Evolutionary conservation across 352 stramenopile species (phyloP).

Genomic region (Pythium diclinum): DNA sequence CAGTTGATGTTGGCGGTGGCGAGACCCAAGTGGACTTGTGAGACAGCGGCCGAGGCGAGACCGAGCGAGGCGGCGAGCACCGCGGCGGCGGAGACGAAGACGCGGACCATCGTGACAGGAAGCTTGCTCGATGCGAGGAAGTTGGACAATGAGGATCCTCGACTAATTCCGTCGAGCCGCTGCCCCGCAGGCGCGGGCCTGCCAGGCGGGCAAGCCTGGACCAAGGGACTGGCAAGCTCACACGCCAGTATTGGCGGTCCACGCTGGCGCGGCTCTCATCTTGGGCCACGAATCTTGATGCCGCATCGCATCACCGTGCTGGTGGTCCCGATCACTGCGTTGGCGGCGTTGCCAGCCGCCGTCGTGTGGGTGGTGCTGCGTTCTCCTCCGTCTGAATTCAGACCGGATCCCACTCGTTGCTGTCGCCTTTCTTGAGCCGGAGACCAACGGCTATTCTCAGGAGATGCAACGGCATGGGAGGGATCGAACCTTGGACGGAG

Average conservation of each 20-base stretch:
- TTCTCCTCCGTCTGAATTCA: not conserved
- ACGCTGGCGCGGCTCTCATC: not conserved
- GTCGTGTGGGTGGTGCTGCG: too few species aligned
- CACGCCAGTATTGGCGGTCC: not conserved
- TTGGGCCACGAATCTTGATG: too few species aligned
- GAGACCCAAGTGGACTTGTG: conserved; percentile 46
- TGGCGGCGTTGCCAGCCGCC: too few species aligned
- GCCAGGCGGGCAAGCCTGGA: too few species aligned
- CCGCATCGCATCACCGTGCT: too few species aligned
- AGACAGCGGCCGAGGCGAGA: conserved; percentile 33
- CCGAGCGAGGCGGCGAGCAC: conserved; percentile 17
- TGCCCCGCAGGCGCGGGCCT: too few species aligned
- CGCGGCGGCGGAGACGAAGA: conserved; percentile 13
- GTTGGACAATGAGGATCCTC: conserved; percentile 17
- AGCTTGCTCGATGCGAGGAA: conserved; percentile 13
- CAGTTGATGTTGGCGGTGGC: conserved; percentile 29
- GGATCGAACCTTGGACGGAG: not conserved
- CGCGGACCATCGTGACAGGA: conserved; percentile 10
- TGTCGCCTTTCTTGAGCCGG: not conserved
- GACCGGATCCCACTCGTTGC: not conserved
- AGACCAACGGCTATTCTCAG: not conserved
- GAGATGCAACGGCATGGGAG: not conserved
- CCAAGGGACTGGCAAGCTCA: not conserved
- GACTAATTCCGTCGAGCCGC: not conserved
- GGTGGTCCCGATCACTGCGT: too few species aligned